phyloP scores from a whole-genome alignment of 768 basidiomycete genomes.

The Pilatotrama ljubarskyi region DNA sequence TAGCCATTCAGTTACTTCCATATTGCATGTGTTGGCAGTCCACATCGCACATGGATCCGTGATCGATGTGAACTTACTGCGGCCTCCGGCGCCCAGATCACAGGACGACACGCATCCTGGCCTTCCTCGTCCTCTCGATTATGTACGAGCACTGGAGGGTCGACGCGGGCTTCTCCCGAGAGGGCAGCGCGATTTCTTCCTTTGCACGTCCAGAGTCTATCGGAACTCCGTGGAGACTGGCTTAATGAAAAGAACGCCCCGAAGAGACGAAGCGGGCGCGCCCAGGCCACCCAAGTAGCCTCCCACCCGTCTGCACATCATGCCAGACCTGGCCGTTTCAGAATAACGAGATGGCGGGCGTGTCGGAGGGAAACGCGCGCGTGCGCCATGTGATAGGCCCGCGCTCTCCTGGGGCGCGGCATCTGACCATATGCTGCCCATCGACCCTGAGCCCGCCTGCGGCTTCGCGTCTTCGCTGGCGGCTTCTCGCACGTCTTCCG shows the following conservation, averaged over 20 bases:
- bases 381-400: neutral
- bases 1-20: too few relatives aligned
- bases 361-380: neutral
- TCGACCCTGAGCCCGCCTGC: slow-evolving; percentile 14
- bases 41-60: too few relatives aligned
- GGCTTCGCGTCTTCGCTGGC: neutral
- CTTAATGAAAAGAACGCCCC: slow-evolving; percentile 9
- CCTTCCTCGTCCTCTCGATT: neutral
- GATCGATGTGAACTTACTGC: neutral
- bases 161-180: neutral
- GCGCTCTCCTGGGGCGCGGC: neutral
- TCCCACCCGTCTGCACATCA: too few relatives aligned
- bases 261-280: neutral
- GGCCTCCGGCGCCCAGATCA: neutral
- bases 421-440: slow-evolving; percentile 16
- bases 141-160: neutral
- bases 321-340: too few relatives aligned
- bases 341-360: neutral
- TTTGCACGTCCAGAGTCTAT: slow-evolving; percentile 2
- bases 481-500: neutral
- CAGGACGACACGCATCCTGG: neutral
- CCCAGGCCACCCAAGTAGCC: neutral
- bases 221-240: slow-evolving; percentile 11
- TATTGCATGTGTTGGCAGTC: too few relatives aligned
- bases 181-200: neutral